Evolutionary conservation across 2,329 filamentous ascomycete species (phyloP).

Genomic region (Magnaporthiopsis poae): DNA sequence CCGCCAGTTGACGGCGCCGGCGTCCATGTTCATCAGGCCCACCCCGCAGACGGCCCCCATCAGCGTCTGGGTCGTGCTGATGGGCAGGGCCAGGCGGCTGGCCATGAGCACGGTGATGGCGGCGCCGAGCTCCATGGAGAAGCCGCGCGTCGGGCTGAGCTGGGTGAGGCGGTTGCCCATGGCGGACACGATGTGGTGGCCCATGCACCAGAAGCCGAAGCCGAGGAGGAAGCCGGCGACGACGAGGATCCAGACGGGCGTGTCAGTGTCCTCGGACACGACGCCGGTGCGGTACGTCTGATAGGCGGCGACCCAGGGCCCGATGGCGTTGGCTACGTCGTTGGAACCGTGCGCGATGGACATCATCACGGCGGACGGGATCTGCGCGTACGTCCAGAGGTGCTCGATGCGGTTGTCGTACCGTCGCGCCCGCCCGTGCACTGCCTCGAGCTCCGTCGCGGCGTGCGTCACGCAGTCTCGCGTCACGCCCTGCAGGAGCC

Average conservation of each 20-base stretch:
- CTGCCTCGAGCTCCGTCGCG: not conserved
- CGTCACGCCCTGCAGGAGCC: constrained; percentile 6
- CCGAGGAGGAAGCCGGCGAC: constrained; percentile 27
- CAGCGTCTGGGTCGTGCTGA: constrained; percentile 20
- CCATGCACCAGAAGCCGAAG: constrained; percentile 30
- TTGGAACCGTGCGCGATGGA: constrained; percentile 35
- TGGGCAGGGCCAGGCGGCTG: constrained; percentile 17
- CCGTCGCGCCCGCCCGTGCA: constrained; percentile 23
- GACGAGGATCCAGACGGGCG: constrained; percentile 30
- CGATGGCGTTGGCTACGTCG: constrained; percentile 32
- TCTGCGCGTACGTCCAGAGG: constrained; percentile 35
- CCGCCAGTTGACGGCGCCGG: constrained; percentile 18
- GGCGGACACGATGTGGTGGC: constrained; percentile 29
- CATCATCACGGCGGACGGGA: constrained; percentile 27
- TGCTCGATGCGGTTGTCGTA: constrained; percentile 39
- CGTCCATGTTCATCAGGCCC: constrained; percentile 17
- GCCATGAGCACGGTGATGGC: constrained; percentile 24
- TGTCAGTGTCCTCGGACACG: constrained; percentile 21
- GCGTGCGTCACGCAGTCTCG: constrained; percentile 5
- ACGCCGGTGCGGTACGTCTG: constrained; percentile 23
- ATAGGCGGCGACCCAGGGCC: constrained; percentile 29
- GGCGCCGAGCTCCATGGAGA: constrained; percentile 29
- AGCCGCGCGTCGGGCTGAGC: constrained; percentile 26
- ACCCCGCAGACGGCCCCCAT: constrained; percentile 19
- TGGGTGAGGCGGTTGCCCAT: constrained; percentile 32